Conservation (phyloP, 371 early-diverging fungal species). For the Actinomortierella wolfii region DNA sequence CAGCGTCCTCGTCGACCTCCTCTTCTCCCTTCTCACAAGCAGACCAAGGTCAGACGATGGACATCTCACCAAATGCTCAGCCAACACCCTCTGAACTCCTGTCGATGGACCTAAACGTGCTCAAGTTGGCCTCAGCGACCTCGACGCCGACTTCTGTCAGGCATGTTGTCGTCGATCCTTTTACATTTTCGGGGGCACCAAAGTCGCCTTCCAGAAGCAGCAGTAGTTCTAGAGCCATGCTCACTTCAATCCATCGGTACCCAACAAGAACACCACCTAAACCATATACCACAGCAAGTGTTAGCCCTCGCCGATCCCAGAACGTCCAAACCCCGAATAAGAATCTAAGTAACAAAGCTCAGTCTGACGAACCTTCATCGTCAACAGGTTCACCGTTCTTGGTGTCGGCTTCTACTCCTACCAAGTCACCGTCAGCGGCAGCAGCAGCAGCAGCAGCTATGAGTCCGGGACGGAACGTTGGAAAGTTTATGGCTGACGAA, state of each 20-base stretch:
- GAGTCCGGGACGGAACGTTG: background rate
- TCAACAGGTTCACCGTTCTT: background rate
- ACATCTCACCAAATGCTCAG: constrained; percentile 5
- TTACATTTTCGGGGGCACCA: background rate
- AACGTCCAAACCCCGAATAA: background rate
- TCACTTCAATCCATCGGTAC: constrained; percentile 18
- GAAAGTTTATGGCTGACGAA: constrained; percentile 22
- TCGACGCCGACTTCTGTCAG: background rate
- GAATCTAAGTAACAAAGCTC: no score
- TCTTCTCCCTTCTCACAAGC: no score
- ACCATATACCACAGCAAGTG: background rate
- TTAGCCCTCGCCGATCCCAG: constrained; percentile 1
- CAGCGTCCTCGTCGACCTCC: no score
- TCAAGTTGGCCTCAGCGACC: constrained; percentile 10
- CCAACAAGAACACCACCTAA: constrained; percentile 11
- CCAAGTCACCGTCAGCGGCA: background rate
- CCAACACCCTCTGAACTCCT: constrained; percentile 30
- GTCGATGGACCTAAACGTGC: constrained; percentile 29
- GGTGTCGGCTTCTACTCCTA: background rate
- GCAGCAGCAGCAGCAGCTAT: background rate
- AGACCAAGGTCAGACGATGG: no score
- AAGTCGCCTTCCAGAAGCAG: background rate
- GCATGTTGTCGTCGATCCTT: no score
- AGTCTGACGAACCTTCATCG: background rate
- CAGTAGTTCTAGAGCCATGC: background rate